phyloP scores from a whole-genome alignment of 768 basidiomycete genomes.

The Jaapia argillacea region DNA sequence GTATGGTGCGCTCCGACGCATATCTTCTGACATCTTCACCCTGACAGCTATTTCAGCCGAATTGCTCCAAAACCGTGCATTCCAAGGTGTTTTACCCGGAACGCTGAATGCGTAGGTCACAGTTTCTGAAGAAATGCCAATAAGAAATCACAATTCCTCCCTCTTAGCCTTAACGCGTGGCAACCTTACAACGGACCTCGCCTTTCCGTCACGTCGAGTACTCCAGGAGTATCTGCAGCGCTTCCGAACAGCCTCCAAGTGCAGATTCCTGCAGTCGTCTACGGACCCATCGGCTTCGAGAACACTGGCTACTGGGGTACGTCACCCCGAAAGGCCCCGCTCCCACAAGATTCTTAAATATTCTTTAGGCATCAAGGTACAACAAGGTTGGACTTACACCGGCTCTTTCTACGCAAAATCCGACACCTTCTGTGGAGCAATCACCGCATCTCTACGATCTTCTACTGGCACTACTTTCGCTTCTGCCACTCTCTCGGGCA shows the following conservation, averaged over 20 bases:
- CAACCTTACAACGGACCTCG: neutral
- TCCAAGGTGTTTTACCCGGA: constrained; percentile 12
- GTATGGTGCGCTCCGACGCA: constrained; percentile 18
- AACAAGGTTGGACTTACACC: constrained; percentile 12
- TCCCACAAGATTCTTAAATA: neutral
- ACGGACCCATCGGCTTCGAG: constrained; percentile 9
- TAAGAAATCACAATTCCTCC: constrained; percentile 10
- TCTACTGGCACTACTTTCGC: constrained; percentile 5
- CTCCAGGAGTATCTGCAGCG: constrained; percentile 10
- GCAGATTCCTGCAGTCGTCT: constrained; percentile 1
- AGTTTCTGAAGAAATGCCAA: constrained; percentile 7
- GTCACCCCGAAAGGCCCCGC: neutral
- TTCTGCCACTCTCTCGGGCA: constrained; percentile 1
- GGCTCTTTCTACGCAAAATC: constrained; percentile 14
- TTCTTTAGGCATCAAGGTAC: constrained; percentile 14
- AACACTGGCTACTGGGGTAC: constrained; percentile 12
- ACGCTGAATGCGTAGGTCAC: constrained; percentile 1
- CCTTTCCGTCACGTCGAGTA: constrained; percentile 6
- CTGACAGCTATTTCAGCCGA: neutral
- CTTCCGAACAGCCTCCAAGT: constrained; percentile 15
- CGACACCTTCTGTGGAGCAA: constrained; percentile 4
- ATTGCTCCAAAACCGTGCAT: constrained; percentile 16
- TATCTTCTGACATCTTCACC: neutral
- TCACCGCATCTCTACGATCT: constrained; percentile 10
- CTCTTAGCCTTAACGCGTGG: constrained; percentile 3